phyloP scores from a whole-genome alignment of 257 asterid genomes.

The Eucommia ulmoides region DNA sequence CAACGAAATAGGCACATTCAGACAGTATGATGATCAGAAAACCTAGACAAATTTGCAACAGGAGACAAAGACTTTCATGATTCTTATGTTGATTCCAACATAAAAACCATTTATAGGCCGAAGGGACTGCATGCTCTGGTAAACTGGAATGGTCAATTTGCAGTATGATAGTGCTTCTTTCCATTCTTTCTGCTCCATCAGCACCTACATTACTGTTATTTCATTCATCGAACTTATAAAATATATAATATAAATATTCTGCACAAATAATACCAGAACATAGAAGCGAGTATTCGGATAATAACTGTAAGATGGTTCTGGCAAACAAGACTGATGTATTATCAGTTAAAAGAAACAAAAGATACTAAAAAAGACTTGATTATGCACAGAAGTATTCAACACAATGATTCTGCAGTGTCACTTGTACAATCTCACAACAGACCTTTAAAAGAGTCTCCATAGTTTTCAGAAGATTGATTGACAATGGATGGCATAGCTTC shows the following conservation, averaged over 20 bases:
- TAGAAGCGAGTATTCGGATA: no score
- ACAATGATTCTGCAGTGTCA: background rate
- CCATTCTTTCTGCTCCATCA: slow-evolving; percentile 76
- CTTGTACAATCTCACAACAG: slow-evolving; percentile 5
- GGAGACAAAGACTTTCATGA: background rate
- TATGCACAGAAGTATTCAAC: background rate
- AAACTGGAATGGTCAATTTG: slow-evolving; percentile 58
- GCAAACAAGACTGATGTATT: background rate
- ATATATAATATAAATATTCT: no score
- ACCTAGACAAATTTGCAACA: background rate
- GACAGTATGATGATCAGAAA: background rate
- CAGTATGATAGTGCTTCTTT: slow-evolving; percentile 59
- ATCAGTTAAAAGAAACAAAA: background rate
- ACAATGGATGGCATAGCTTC: slow-evolving; percentile 49
- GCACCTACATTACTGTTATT: slow-evolving; percentile 23
- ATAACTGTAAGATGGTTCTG: no score
- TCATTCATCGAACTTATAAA: background rate
- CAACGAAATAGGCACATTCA: slow-evolving; percentile 1
- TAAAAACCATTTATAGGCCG: background rate
- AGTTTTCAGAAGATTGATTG: slow-evolving; percentile 64
- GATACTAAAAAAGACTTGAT: background rate
- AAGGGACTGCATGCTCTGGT: slow-evolving; percentile 46
- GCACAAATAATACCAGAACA: background rate
- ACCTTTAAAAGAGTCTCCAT: slow-evolving; percentile 83
- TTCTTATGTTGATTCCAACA: no score